Conservation (phyloP, 73 alveolate genomes). For the Tetrahymena malaccensis region DNA sequence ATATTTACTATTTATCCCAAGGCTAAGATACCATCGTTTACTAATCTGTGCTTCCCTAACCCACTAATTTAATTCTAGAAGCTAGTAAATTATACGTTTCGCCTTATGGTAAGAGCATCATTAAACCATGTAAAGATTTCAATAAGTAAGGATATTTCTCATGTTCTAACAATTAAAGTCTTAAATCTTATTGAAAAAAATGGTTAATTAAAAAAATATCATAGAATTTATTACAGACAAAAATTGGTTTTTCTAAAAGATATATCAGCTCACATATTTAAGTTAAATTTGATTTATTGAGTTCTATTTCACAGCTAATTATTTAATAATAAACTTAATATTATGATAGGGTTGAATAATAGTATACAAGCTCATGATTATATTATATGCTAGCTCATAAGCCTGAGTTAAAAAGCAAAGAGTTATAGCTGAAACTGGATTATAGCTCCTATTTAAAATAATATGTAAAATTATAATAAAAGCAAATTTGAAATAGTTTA, state of each 20-base stretch:
- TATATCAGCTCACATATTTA: slow-evolving; percentile 20
- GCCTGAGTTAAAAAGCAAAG: slow-evolving; percentile 31
- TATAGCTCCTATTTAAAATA: slow-evolving; percentile 14
- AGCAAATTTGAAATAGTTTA: not conserved
- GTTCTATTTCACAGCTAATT: slow-evolving; percentile 16
- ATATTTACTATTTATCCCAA: not conserved
- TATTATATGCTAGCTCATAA: slow-evolving; percentile 34
- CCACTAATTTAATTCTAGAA: slow-evolving; percentile 17
- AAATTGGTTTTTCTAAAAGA: slow-evolving; percentile 26
- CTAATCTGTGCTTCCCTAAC: not conserved
- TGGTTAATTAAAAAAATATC: not conserved
- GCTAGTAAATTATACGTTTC: slow-evolving; percentile 9
- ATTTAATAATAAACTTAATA: not conserved
- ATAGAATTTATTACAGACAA: slow-evolving; percentile 2
- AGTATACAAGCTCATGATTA: slow-evolving; percentile 17
- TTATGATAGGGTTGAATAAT: not conserved
- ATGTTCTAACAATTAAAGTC: slow-evolving; percentile 20
- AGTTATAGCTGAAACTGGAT: slow-evolving; percentile 24
- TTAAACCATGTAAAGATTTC: slow-evolving; percentile 27
- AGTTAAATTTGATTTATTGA: slow-evolving; percentile 5
- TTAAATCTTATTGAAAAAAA: slow-evolving; percentile 2
- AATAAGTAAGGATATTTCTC: slow-evolving; percentile 24
- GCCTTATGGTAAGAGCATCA: slow-evolving; percentile 42
- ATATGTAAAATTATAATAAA: not conserved
- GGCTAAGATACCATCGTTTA: not conserved